Evolutionary conservation across 2,329 filamentous ascomycete species (phyloP).

Genomic region (Ilyonectria destructans): DNA sequence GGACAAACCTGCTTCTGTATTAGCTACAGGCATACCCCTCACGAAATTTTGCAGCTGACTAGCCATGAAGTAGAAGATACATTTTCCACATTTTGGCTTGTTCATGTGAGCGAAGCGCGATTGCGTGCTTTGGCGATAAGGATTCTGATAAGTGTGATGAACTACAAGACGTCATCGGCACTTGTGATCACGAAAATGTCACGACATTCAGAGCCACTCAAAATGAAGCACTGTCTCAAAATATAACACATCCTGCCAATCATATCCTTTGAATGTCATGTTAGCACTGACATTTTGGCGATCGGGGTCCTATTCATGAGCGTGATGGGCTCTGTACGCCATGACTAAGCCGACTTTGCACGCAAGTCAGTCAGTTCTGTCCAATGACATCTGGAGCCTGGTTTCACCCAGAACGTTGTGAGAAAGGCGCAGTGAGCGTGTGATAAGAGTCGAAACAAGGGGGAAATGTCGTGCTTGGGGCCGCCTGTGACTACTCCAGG

Average conservation of each 20-base stretch:
- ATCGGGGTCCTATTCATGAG: neutral
- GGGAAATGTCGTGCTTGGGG: conserved; percentile 3
- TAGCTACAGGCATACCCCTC: neutral
- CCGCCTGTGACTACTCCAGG: neutral
- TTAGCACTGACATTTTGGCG: neutral
- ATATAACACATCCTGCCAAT: neutral
- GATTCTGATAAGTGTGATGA: neutral
- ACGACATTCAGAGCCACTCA: neutral
- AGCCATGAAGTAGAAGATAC: neutral
- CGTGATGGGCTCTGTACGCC: neutral
- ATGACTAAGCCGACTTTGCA: neutral
- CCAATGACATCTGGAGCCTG: neutral
- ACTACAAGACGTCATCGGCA: conserved; percentile 4
- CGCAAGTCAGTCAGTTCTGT: neutral
- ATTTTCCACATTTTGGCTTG: neutral
- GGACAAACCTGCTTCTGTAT: neutral
- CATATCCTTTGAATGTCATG: neutral
- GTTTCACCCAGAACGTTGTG: neutral
- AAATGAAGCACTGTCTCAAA: neutral
- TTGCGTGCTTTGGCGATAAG: conserved; percentile 6
- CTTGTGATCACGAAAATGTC: conserved; percentile 5
- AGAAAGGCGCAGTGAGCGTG: neutral
- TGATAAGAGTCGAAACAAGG: neutral
- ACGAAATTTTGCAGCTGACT: neutral
- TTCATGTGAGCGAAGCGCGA: neutral